phyloP scores from a whole-genome alignment of 805 yeast species.

The Cyberlindnera suaveolens region DNA sequence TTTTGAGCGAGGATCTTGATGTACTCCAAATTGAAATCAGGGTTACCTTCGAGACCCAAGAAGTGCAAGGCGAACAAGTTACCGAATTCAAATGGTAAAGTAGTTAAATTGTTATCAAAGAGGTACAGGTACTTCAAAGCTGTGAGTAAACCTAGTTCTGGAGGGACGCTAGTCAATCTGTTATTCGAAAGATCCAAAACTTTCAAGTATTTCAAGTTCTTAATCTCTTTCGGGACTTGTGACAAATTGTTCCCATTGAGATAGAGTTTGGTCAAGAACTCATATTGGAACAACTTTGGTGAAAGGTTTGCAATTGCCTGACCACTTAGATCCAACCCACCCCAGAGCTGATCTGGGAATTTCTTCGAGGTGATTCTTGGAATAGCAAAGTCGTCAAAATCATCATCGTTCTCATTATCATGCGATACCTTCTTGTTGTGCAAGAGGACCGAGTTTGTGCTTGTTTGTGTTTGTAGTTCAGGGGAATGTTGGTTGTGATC shows the following conservation, averaged over 20 bases:
- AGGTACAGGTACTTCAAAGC: slow-evolving; percentile 75
- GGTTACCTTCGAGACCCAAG: slow-evolving; percentile 91
- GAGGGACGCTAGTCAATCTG: slow-evolving; percentile 63
- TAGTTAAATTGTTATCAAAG: slow-evolving; percentile 76
- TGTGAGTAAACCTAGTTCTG: slow-evolving; percentile 77
- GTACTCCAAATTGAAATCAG: slow-evolving; percentile 52
- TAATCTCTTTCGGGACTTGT: slow-evolving; percentile 59
- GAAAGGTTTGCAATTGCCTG: slow-evolving; percentile 71
- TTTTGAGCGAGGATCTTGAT: slow-evolving; percentile 67
- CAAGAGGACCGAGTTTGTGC: slow-evolving; percentile 20
- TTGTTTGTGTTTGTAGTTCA: slow-evolving; percentile 4
- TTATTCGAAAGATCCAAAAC: slow-evolving; percentile 84
- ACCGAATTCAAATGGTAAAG: slow-evolving; percentile 82
- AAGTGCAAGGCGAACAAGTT: slow-evolving; percentile 77
- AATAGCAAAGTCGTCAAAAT: slow-evolving; percentile 54
- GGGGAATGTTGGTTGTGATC: slow-evolving; percentile 16
- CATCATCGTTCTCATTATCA: slow-evolving; percentile 26
- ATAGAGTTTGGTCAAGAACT: slow-evolving; percentile 80
- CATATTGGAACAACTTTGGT: slow-evolving; percentile 72
- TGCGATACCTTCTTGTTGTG: slow-evolving; percentile 37
- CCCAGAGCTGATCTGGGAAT: slow-evolving; percentile 80
- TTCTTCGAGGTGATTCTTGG: slow-evolving; percentile 49
- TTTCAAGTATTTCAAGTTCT: slow-evolving; percentile 63
- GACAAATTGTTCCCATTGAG: slow-evolving; percentile 79
- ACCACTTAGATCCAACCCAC: slow-evolving; percentile 86